Evolutionary conservation across 129 eudicot genomes (phyloP).

Genomic region (Calendula officinalis): DNA sequence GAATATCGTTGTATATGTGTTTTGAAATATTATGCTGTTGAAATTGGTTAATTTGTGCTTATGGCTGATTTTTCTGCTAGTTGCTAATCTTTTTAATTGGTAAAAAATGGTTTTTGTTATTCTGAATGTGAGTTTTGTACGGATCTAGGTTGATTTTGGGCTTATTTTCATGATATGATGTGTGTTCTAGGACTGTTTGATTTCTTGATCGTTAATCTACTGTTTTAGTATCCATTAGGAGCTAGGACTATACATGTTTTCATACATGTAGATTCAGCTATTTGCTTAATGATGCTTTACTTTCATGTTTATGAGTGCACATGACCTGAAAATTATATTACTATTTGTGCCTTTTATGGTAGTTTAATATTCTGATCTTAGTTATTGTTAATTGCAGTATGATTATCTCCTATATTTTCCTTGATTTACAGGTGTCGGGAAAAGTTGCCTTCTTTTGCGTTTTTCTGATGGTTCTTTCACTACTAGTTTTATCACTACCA

Average conservation of each 20-base stretch:
- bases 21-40: constrained; percentile 5
- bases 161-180: too few relatives aligned
- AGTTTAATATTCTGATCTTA: neutral
- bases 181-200: too few relatives aligned
- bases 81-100: neutral
- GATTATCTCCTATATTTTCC: constrained; percentile 1
- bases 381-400: neutral
- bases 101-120: neutral
- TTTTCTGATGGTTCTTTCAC: constrained; percentile 72
- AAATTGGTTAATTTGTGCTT: neutral
- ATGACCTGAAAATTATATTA: neutral
- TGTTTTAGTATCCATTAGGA: neutral
- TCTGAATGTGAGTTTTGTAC: constrained; percentile 17
- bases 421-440: constrained; percentile 58
- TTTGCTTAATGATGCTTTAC: constrained; percentile 20
- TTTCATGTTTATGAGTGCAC: constrained; percentile 5
- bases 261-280: constrained; percentile 5
- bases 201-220: too few relatives aligned
- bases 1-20: constrained; percentile 2
- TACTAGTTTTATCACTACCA: constrained; percentile 67
- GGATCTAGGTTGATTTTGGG: constrained; percentile 19
- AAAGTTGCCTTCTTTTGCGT: constrained; percentile 70
- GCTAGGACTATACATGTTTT: neutral
- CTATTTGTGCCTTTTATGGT: neutral
- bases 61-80: constrained; percentile 4